These are phyloP conservation scores for Epichloe typhina DNA, from an alignment of 2,329 filamentous ascomycete genomes.

Conservation along the genomic window DNA sequence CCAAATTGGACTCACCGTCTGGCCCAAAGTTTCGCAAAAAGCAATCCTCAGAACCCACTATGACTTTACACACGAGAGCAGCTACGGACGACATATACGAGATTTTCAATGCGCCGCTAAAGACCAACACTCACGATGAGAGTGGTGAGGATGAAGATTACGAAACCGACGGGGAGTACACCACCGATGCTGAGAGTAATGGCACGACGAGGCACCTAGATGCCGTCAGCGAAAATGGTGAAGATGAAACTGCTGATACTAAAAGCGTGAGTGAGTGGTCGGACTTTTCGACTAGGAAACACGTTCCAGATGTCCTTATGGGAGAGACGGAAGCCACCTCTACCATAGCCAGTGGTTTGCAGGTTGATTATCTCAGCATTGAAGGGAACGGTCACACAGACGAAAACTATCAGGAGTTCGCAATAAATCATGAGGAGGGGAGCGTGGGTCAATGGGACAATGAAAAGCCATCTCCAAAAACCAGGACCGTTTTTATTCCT, in stretches of 20 bases:
- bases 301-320: conserved; percentile 40
- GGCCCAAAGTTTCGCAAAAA: conserved; percentile 79
- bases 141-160: conserved; percentile 53
- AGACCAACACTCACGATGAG: conserved; percentile 21
- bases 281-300: conserved; percentile 65
- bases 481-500: conserved; percentile 58
- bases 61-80: conserved; percentile 92
- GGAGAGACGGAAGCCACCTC: conserved; percentile 16
- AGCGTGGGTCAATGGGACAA: conserved; percentile 28
- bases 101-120: conserved; percentile 75
- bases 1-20: conserved; percentile 81
- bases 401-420: conserved; percentile 15
- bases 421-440: conserved; percentile 21
- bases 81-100: conserved; percentile 97
- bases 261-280: conserved; percentile 75
- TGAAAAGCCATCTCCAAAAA: conserved; percentile 33
- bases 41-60: conserved; percentile 69
- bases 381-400: not conserved
- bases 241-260: conserved; percentile 40
- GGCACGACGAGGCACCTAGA: conserved; percentile 57
- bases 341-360: conserved; percentile 16
- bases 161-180: conserved; percentile 64
- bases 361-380: not conserved
- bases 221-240: conserved; percentile 25
- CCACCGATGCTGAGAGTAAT: conserved; percentile 75